Evolutionary conservation across 441 rosid genomes (phyloP).

Genomic region (Mallotus repandus): DNA sequence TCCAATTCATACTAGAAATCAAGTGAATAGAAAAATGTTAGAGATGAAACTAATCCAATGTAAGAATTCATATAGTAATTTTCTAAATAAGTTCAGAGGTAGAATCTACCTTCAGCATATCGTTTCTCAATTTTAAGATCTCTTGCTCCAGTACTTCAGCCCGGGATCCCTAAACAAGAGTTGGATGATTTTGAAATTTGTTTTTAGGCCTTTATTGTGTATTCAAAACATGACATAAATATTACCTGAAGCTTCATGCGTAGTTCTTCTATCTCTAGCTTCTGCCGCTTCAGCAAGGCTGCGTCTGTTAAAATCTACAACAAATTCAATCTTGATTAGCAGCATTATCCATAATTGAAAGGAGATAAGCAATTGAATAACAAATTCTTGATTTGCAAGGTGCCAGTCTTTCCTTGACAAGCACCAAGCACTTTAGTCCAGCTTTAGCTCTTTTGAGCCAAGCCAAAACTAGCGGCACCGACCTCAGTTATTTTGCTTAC

Average conservation of each 20-base stretch:
- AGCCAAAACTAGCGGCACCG: not conserved
- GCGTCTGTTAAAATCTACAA: slow-evolving; percentile 87
- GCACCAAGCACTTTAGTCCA: not conserved
- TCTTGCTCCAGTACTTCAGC: slow-evolving; percentile 87
- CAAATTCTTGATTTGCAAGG: not conserved
- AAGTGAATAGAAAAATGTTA: not conserved
- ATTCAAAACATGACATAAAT: slow-evolving; percentile 5
- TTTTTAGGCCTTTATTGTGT: slow-evolving; percentile 9
- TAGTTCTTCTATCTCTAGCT: slow-evolving; percentile 89
- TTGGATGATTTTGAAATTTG: slow-evolving; percentile 21
- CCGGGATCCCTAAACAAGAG: slow-evolving; percentile 68
- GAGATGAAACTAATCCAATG: not conserved
- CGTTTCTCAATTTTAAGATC: slow-evolving; percentile 80
- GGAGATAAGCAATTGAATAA: not conserved
- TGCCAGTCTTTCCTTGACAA: not conserved
- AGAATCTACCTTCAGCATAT: slow-evolving; percentile 74
- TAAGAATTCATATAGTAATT: not conserved
- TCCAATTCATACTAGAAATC: slow-evolving; percentile 77
- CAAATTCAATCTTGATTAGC: slow-evolving; percentile 29
- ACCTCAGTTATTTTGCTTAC: not conserved
- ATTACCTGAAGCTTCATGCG: slow-evolving; percentile 80
- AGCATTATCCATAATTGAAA: slow-evolving; percentile 9
- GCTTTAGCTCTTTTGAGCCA: not conserved
- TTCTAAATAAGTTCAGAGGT: slow-evolving; percentile 17
- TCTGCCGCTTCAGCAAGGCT: slow-evolving; percentile 85